Evolutionary conservation across 148 eudicot species (phyloP).

Genomic region (Dianthus caryophyllus): DNA sequence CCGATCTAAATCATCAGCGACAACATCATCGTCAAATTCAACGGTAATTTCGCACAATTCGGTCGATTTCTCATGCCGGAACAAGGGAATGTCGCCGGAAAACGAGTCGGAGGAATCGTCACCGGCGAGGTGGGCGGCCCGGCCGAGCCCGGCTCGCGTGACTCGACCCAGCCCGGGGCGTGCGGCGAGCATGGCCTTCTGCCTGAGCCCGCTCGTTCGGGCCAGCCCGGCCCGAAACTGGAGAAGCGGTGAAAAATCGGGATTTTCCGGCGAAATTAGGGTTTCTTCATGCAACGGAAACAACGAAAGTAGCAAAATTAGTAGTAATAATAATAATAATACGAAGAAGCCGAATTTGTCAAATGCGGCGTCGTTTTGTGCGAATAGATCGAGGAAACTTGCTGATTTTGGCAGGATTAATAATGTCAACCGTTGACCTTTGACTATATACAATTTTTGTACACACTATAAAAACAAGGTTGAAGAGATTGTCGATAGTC

Average conservation of each 20-base stretch:
- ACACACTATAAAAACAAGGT: too few relatives aligned
- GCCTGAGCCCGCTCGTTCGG: slow-evolving; percentile 40
- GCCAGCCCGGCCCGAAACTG: slow-evolving; percentile 34
- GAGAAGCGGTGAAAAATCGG: slow-evolving; percentile 21
- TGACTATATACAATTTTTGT: slow-evolving; percentile 22
- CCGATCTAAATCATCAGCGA: slow-evolving; percentile 54
- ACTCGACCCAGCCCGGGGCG: slow-evolving; percentile 53
- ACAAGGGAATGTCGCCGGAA: slow-evolving; percentile 80
- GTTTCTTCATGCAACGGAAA: slow-evolving; percentile 2
- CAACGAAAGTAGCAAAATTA: not conserved
- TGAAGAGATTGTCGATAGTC: too few relatives aligned
- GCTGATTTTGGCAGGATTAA: slow-evolving; percentile 87
- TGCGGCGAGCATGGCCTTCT: slow-evolving; percentile 29
- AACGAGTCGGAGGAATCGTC: slow-evolving; percentile 31
- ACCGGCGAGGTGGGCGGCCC: slow-evolving; percentile 17
- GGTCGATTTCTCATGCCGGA: slow-evolving; percentile 27
- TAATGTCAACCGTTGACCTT: slow-evolving; percentile 46
- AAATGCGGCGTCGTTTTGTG: slow-evolving; percentile 55
- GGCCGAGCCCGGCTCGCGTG: slow-evolving; percentile 38
- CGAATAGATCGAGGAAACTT: slow-evolving; percentile 77
- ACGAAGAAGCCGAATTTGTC: slow-evolving; percentile 40
- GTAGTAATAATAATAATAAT: not conserved
- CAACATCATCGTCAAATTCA: slow-evolving; percentile 3
- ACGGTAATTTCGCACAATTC: slow-evolving; percentile 31
- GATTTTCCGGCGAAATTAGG: slow-evolving; percentile 47